Evolutionary conservation across 1,284 basidiomycete genomes (phyloP), one percentile per base, ranked within the genome.

Genomic region (Ustilago esculenta): DNA sequence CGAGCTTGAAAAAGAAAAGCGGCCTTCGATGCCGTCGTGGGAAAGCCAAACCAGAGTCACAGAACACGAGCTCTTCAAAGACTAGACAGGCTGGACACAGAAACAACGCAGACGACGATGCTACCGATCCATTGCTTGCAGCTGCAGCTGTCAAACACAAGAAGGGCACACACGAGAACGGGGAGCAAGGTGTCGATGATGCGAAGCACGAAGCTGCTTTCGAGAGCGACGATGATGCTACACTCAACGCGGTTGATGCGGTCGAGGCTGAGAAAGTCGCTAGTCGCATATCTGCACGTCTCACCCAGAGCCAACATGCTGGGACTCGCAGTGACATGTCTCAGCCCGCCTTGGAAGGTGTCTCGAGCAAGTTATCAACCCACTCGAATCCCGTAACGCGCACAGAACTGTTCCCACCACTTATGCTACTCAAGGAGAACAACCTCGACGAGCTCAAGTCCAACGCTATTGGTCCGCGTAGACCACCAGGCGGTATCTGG

Each of bases 371-470:
- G 40, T n/a, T 72, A 12, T 75, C 70, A 7, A 72, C 72, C 6
- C 43, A 25, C 40, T 49, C 57, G 3, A 55, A 65, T 21, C 74
- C 69, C 6, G 15, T 66, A 11, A 75, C 66, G 14, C 61, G 71
- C 29, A 47, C 45, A 21, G 56, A 74, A 17, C 74, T 73, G 63
- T 77, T 79, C 50, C 75, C 76, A 15, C 76, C 76, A 2, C 63
- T 79, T 34, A 75, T 75, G 75, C 61, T 79, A 8, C 67, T 79
- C 35, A 68, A 65, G 40, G 57, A 66, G 1, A 69, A 56, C 42
- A 66, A 36, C 20, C 58, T 79, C 18, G 64, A 72, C 55, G 76
- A 79, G 57, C 73, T 79, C 71, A 79, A 79, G 42, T 73, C 73
- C 14, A 79, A 79, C 33, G 75, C 76, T 18, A 75, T 77, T 42